Base-by-base conservation (phyloP, 2,329 filamentous ascomycete species). In the Cercospora canescens region DNA sequence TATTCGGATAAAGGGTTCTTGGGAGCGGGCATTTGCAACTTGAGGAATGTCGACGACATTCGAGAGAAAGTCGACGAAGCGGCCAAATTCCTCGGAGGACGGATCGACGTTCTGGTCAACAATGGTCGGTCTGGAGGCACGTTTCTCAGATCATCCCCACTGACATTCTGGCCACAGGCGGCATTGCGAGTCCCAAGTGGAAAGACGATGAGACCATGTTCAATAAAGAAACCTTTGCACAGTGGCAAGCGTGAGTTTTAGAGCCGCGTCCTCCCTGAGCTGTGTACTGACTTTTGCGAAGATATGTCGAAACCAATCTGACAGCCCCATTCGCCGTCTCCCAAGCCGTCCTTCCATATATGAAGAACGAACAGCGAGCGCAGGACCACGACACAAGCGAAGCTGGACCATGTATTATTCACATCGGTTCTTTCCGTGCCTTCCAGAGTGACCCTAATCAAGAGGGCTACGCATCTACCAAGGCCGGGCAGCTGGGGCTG, bases 361-460 rank as follows among this genome's bases (percentile, higher is more conserved):
- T 76, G 74, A 71, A 71, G 28, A 59, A 64, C 24, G 65, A 64
- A 21, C 52, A 64, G 21, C 61, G 63, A n/a, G 35, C 65, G 18
- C 57, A 70, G 30, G 45, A 64, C 39, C 54, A 60, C 34, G 35
- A 62, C 41, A 63, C 68, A 52, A 69, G 64, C 18, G 65, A 68
- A 24, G 69, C 70, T 2, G 74, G 74, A 1, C 72, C 72, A n/a
- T 76, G 73, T 39, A 72, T 82, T 69, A 78, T 85, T 62, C 81
- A 84, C 72, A 79, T 85, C 60, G 81, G 81, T 6, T 83, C 80
- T 1, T 85, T 83, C 45, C 79, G 82, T 28, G 82, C 82, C 1
- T 76, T 80, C 35, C 82, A 83, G 72, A 78, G 80, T 50, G 83
- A 85, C 70, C 72, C 78, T 1, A 77, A 83, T 60, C 81, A 82